phyloP scores from a whole-genome alignment of 495 filamentous ascomycete genomes.

The Penicillium odoratum region DNA sequence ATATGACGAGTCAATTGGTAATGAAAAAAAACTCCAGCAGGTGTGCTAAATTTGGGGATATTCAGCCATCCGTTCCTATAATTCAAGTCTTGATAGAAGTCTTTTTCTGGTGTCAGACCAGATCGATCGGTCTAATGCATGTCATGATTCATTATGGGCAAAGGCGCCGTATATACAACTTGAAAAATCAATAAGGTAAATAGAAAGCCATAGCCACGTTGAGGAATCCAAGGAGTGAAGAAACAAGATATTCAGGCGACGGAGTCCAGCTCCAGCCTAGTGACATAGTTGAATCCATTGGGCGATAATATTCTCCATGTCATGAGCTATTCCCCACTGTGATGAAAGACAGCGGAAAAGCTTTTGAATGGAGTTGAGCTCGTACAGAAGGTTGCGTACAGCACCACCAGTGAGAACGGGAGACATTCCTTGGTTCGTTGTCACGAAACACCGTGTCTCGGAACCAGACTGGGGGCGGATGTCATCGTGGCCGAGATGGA shows the following conservation, averaged over 20 bases:
- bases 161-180: background rate
- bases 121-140: background rate
- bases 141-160: background rate
- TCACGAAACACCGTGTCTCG: slow-evolving; percentile 40
- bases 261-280: slow-evolving; percentile 23
- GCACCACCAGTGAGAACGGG: slow-evolving; percentile 21
- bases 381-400: slow-evolving; percentile 46
- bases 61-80: too few relatives aligned
- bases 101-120: background rate
- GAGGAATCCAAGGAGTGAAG: background rate
- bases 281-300: slow-evolving; percentile 50
- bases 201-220: background rate
- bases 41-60: too few relatives aligned
- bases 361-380: slow-evolving; percentile 53
- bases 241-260: background rate
- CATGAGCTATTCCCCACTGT: slow-evolving; percentile 51
- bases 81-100: background rate
- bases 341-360: slow-evolving; percentile 47
- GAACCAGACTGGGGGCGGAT: slow-evolving; percentile 28
- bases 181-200: background rate
- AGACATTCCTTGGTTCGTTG: slow-evolving; percentile 25
- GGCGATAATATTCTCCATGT: slow-evolving; percentile 50
- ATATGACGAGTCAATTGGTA: too few relatives aligned
- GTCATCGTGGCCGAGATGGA: slow-evolving; percentile 29
- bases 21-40: too few relatives aligned